Percentiles rank a stretch among this genome's conserved stretches.
Conservation (phyloP, 257 asterid genomes). For the Fraxinus pennsylvanica region DNA sequence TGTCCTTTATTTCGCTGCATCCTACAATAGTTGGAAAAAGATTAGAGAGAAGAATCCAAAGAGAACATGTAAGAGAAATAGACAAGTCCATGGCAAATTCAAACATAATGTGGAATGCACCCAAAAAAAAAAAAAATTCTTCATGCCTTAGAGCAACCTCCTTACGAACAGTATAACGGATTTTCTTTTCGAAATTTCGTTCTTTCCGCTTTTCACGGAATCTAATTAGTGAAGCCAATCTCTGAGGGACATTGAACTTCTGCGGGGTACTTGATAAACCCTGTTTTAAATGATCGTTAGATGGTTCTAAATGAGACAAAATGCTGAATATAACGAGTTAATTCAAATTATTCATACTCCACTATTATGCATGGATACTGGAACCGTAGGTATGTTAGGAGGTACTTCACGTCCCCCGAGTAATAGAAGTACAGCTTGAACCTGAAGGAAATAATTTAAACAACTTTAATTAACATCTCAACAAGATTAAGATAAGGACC, state of each 20-base stretch:
- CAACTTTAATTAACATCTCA: constrained; percentile 9
- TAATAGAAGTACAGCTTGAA: constrained; percentile 75
- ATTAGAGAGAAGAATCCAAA: neutral
- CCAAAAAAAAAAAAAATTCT: too few species aligned
- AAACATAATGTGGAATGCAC: constrained; percentile 7
- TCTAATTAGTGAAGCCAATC: constrained; percentile 67
- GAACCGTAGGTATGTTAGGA: constrained; percentile 48
- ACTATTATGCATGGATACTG: constrained; percentile 42
- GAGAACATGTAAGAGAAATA: neutral
- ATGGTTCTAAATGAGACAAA: constrained; percentile 14
- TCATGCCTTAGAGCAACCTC: constrained; percentile 72
- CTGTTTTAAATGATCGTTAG: constrained; percentile 29
- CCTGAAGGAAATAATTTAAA: constrained; percentile 44
- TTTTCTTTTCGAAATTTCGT: constrained; percentile 74
- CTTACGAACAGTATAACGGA: constrained; percentile 77
- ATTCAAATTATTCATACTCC: constrained; percentile 44
- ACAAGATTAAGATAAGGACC: neutral
- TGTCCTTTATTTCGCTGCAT: constrained; percentile 86
- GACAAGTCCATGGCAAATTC: neutral
- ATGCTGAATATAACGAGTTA: neutral
- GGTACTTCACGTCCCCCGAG: constrained; percentile 79
- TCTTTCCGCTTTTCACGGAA: constrained; percentile 80
- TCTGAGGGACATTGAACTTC: constrained; percentile 62
- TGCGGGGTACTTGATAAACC: constrained; percentile 50
- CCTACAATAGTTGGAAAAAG: constrained; percentile 34